phyloP scores from a whole-genome alignment of 139 green algal species.

The Chlamydomonas eustigma region DNA sequence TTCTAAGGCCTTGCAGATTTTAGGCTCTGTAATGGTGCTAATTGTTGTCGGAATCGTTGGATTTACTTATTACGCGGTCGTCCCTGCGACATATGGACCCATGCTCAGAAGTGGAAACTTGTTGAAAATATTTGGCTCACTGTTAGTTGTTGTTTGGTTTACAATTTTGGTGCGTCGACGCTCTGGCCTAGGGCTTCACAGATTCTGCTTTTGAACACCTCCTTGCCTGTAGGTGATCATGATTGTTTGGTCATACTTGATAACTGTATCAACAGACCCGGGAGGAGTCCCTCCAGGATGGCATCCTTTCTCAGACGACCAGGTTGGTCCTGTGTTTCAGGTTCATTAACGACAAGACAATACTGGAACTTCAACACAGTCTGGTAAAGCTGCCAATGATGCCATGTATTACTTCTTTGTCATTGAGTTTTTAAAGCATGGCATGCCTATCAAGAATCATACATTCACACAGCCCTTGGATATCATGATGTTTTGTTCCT shows the following conservation, averaged over 20 bases:
- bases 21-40: constrained; percentile 42
- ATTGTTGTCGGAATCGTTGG: constrained; percentile 68
- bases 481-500: too few relatives aligned
- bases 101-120: constrained; percentile 22
- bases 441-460: too few relatives aligned
- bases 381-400: too few relatives aligned
- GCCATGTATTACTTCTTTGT: too few relatives aligned
- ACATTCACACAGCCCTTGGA: too few relatives aligned
- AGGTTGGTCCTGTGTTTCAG: too few relatives aligned
- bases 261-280: constrained; percentile 71
- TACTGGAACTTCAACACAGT: too few relatives aligned
- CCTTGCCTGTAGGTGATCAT: constrained; percentile 51
- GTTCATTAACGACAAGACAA: too few relatives aligned
- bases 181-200: background rate
- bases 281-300: constrained; percentile 82
- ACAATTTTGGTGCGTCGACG: constrained; percentile 37
- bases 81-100: constrained; percentile 43
- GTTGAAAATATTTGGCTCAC: constrained; percentile 9
- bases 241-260: constrained; percentile 92
- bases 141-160: constrained; percentile 43
- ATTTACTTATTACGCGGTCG: constrained; percentile 64
- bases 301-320: constrained; percentile 77
- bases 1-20: constrained; percentile 9
- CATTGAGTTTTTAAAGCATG: too few relatives aligned
- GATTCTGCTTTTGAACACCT: background rate